Conservation (phyloP, 805 yeast species). For the Kregervanrija delftensis region DNA sequence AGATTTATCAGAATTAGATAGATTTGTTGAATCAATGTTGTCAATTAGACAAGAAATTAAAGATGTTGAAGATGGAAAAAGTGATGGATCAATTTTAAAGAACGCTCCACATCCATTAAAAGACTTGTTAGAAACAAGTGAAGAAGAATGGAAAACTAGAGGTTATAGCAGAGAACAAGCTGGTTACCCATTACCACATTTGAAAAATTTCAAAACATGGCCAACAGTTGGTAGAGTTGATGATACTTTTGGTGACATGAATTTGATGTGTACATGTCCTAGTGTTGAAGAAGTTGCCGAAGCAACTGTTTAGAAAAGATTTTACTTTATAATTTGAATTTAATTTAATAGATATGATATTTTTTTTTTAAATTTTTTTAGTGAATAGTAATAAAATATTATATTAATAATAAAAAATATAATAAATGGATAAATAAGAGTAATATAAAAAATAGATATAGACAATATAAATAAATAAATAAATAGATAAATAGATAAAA, state of each 20-base stretch:
- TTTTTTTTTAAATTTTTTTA: background rate
- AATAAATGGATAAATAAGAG: conserved; percentile 2
- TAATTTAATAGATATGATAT: conserved; percentile 1
- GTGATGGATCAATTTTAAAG: conserved; percentile 65
- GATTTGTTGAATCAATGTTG: conserved; percentile 84
- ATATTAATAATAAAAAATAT: conserved; percentile 2
- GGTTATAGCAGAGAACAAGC: conserved; percentile 92
- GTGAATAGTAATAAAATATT: conserved; percentile 1
- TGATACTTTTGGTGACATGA: conserved; percentile 90
- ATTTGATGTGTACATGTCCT: conserved; percentile 91
- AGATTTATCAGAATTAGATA: conserved; percentile 77
- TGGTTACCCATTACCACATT: conserved; percentile 79
- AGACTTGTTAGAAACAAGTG: conserved; percentile 58
- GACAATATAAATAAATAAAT: conserved; percentile 3
- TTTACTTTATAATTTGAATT: background rate
- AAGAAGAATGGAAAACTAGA: conserved; percentile 70
- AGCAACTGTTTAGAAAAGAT: background rate
- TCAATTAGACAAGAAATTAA: conserved; percentile 78
- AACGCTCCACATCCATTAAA: conserved; percentile 89
- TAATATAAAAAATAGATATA: background rate
- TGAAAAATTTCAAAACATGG: conserved; percentile 82
- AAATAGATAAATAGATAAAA: conserved; percentile 3
- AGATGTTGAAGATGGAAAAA: conserved; percentile 57
- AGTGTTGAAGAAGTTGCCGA: conserved; percentile 66
- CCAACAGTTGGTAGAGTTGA: conserved; percentile 90